Base-by-base conservation (phyloP, 2,329 filamentous ascomycete species). In the Paracamarosporium sp. region DNA sequence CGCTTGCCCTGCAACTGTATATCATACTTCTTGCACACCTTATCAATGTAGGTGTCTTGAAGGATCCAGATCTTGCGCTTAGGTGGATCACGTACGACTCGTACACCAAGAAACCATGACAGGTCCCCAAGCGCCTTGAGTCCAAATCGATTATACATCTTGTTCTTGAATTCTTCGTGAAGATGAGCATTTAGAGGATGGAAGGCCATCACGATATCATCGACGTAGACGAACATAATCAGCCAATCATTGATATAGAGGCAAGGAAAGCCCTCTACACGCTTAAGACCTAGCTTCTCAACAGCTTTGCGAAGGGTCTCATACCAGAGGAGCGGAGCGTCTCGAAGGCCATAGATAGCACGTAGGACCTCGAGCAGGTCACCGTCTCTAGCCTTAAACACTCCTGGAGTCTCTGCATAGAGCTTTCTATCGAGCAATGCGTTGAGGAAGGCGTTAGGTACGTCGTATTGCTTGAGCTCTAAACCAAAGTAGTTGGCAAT, bases 291-390 rank as follows among this genome's bases (percentile, higher is more conserved):
- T 13, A 65, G 55, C 12, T 62, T 24, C 38, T 15, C n/a, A 12
- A 67, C 53, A 1, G 48, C 59, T 24, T 36, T 47, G 5, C 31
- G 56, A 4, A 64, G 57, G 33, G 66, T 13, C 15, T 55, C 40
- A 22, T 59, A 59, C 63, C 44, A 67, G 2, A 69, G 63, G 15
- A 53, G 20, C 20, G 57, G 63, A 2, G 54, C 60, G 50, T 50
- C 40, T 17, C 58, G 59, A 1, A 67, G 55, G 2, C 59, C 56
- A 55, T 67, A 69, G 12, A 69, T 43, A 2, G 65, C 67, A 36
- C 50, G 27, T 1, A 28, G 24, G 8, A 70, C 54, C 20, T 50
- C 40, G 25, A 57, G 44, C 43, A 57, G 6, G 46, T 56, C 25
- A 40, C 41, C 38, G 28, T 15, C 3, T n/a, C 13, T n/a, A 27